Percentiles rank a stretch among this genome's conserved stretches.
These are phyloP conservation scores for Guyanaporus albipodus DNA, from an alignment of 768 basidiomycete genomes.

Conservation along the genomic window DNA sequence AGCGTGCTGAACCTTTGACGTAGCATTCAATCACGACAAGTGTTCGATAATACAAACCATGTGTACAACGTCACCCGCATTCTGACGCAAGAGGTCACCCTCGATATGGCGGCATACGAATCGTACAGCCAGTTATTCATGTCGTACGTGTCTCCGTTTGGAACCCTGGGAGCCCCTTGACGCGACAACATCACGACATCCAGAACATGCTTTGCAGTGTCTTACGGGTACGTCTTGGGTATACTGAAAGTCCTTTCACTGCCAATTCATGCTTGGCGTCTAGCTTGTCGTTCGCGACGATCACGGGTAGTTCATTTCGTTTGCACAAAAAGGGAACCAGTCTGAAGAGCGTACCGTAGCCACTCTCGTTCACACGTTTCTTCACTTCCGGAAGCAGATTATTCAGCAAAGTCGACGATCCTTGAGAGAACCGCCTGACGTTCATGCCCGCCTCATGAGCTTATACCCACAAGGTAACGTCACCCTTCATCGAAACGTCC, in stretches of 20 bases:
- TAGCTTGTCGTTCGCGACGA: constrained; percentile 80
- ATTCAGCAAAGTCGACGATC: constrained; percentile 66
- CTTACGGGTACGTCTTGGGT: constrained; percentile 27
- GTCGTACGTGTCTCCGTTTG: constrained; percentile 29
- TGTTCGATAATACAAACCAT: constrained; percentile 57
- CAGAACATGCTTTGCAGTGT: constrained; percentile 27
- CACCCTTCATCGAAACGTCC: not conserved
- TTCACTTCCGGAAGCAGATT: constrained; percentile 79
- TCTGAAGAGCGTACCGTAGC: constrained; percentile 12
- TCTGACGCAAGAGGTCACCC: constrained; percentile 47
- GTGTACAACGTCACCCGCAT: constrained; percentile 59
- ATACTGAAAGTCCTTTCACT: constrained; percentile 47
- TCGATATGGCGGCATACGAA: constrained; percentile 51
- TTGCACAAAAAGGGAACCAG: no score
- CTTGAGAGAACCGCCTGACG: constrained; percentile 75
- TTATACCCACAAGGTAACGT: constrained; percentile 48
- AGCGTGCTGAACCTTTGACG: not conserved
- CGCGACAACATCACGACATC: not conserved
- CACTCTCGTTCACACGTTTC: constrained; percentile 32
- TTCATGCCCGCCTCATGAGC: constrained; percentile 81
- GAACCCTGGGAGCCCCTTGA: not conserved
- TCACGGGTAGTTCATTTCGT: constrained; percentile 48
- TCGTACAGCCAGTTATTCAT: constrained; percentile 60
- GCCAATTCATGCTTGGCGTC: no score
- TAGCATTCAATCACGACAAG: constrained; percentile 56